Evolutionary conservation across 331 rosid genomes (phyloP).

Genomic region (Acacia pycnantha): DNA sequence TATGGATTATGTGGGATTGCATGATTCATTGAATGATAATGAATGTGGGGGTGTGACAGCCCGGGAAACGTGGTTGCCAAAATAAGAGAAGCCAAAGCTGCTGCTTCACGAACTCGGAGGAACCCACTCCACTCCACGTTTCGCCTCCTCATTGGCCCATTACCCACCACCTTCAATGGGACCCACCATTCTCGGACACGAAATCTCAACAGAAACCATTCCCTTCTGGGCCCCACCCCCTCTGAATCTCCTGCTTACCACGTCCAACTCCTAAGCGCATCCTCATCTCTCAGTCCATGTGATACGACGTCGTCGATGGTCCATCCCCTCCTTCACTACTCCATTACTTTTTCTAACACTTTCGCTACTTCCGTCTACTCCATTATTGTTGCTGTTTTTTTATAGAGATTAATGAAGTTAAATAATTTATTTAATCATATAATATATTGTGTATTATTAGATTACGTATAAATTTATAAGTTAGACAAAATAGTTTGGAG

Average conservation of each 20-base stretch:
- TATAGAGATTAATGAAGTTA: no score
- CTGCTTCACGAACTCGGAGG: background rate
- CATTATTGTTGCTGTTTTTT: no score
- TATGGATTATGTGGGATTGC: no score
- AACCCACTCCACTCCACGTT: background rate
- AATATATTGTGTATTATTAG: no score
- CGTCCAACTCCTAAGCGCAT: background rate
- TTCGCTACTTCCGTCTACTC: no score
- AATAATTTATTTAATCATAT: no score
- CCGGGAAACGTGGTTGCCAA: background rate
- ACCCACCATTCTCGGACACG: background rate
- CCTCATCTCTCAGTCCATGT: background rate
- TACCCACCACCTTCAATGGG: background rate
- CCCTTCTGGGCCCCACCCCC: background rate
- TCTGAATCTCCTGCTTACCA: background rate
- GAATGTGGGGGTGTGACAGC: background rate
- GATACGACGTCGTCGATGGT: background rate
- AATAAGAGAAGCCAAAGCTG: background rate
- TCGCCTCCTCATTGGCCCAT: background rate
- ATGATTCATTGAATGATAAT: no score
- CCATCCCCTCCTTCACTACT: background rate
- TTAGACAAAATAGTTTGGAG: rapidly evolving
- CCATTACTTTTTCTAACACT: no score
- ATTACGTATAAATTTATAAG: no score
- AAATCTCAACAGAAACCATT: background rate